Evolutionary conservation across 345 rosid species (phyloP), one percentile per base, ranked within the genome.

Genomic region (Eucalyptus guilfoylei): DNA sequence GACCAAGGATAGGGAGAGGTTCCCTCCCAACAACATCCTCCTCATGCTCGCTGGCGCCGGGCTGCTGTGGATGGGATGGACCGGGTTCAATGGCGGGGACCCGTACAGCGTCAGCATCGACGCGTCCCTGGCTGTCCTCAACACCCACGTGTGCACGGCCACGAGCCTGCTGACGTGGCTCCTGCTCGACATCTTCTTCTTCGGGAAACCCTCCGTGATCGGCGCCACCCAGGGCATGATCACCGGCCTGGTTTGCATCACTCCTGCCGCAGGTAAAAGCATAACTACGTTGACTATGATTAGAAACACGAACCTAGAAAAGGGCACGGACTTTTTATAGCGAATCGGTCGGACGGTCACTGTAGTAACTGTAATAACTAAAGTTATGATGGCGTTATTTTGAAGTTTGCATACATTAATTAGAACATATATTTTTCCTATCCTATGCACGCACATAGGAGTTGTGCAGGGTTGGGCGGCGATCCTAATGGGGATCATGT

Each of bases 391-490:
- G 5, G n/a, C 76, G 28, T 87, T 5, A 30, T 54, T 37, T 37
- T 13, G 30, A 14, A 54, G 14, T 2, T 52, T 23, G 88, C 42
- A 34, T 40, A 1, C 42, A 21, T 34, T 34, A 17, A 23, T 52
- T 14, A 52, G 58, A 40, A 86, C 87, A 7, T 12, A 8, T 52
- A 23, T 45, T 21, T 86, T 24, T 86, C 42, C 87, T 6, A n/a
- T 86, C 42, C 87, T 6, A n/a, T 37, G 64, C 30, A 11, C 45
- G 14, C 37, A 34, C 42, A 24, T 0, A 92, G 96, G 96, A 85
- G 96, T 95, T 13, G 97, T 95, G 48, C 97, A 95, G 90, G 97
- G 97, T 1, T 95, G 96, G 97, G 97, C 96, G 8, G 96, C 97
- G 42, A 93, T 95, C 85, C 30, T 93, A 23, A 95, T 93, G 96